Conservation (phyloP, 306 rosid species). For the Quercus agrifolia region DNA sequence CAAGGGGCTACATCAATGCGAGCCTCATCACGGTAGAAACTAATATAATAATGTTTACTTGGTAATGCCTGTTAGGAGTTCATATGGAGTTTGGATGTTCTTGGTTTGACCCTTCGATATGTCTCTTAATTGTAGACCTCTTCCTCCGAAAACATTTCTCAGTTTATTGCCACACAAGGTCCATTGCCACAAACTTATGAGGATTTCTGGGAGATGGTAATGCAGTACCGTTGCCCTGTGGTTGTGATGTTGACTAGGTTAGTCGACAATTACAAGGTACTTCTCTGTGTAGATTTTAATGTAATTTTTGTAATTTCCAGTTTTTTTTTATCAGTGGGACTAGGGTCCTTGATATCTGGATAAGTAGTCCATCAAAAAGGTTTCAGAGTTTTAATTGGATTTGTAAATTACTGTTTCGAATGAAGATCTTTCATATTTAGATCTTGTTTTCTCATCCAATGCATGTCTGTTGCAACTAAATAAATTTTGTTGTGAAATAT, state of each 20-base stretch:
- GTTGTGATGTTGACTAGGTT: constrained; percentile 88
- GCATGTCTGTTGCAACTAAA: too few species aligned
- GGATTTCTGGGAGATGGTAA: constrained; percentile 97
- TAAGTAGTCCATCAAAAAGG: not conserved
- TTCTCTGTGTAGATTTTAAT: constrained; percentile 11
- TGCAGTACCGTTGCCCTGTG: constrained; percentile 75
- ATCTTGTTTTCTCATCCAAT: too few species aligned
- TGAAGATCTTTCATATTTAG: not conserved
- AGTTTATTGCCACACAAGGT: constrained; percentile 94
- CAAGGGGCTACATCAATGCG: constrained; percentile 87
- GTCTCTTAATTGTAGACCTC: constrained; percentile 48
- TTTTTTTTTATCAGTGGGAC: not conserved
- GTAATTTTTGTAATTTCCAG: not conserved
- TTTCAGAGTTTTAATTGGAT: not conserved
- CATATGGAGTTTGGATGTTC: not conserved
- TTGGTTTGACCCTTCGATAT: constrained; percentile 17
- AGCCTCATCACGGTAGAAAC: constrained; percentile 64
- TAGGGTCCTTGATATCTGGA: not conserved
- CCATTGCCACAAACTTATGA: constrained; percentile 85
- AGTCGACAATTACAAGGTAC: constrained; percentile 74
- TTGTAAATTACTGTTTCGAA: not conserved
- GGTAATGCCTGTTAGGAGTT: not conserved
- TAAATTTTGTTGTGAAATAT: too few species aligned
- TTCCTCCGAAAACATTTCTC: constrained; percentile 52
- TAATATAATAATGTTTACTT: constrained; percentile 1